Base-by-base conservation (phyloP, 1,284 basidiomycete species). In the Cutaneotrichosporon mucoides region DNA sequence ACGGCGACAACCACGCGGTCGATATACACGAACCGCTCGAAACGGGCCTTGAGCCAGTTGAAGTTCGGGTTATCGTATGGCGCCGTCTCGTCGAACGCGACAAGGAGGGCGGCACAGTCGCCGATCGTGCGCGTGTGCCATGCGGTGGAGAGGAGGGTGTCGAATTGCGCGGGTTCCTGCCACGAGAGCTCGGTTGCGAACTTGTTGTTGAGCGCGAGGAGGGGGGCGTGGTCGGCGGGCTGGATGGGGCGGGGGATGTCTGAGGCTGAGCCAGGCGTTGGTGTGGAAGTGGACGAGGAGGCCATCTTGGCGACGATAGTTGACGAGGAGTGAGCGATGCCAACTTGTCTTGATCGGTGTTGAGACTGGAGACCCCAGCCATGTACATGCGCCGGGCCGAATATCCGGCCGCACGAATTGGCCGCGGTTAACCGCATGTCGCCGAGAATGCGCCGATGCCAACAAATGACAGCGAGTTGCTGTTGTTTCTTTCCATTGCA, bases 31-130 rank as follows among this genome's bases (percentile, higher is more conserved):
- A 61, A 61, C n/a, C 34, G 5, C 38, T 41, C n/a, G 35, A 34
- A 55, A 24, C 40, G 52, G 6, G 43, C 37, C 48, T 46, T 48
- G 53, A 54, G 48, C 60, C 60, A 61, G 38, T 34, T 24, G 33
- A 61, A 57, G 56, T 61, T 61, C 35, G 41, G 48, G 33, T 61
- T 61, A 43, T 55, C 53, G 56, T 61, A 61, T 4, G 37, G 12
- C 11, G 55, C 52, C 9, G 37, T 24, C 6, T 57, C 8, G 52
- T 55, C 56, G 16, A 61, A 50, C 1, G 48, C 38, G 15, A 61
- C 37, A 2, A 61, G 48, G 7, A 61, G 52, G 3, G 51, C 56
- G 13, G 47, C 15, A 24, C 16, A 6, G 52, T 50, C 51, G 6
- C 59, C 59, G 24, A 61, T 33, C 7, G 56, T 61, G 33, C 60